Evolutionary conservation across 805 yeast genomes (phyloP), one percentile per base, ranked within the genome.

Genomic region (Cyberlindnera bimundalis): DNA sequence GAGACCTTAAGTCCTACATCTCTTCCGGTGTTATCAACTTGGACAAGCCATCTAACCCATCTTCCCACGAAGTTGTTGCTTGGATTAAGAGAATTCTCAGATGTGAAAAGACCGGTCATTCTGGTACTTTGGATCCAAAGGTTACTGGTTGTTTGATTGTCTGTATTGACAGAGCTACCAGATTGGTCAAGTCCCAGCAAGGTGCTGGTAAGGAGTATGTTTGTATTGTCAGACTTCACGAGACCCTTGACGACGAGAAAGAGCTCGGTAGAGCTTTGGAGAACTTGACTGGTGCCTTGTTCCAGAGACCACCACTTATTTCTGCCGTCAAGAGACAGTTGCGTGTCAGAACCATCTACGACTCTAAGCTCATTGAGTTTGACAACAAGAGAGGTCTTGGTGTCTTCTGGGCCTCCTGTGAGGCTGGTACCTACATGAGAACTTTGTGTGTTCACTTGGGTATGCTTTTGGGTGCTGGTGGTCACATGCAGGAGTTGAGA

Each of bases 141-240:
- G 99, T 93, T 60, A 93, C 99, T 36, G 99, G 99, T 53, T 93
- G 99, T 75, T 76, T 93, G 65, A 93, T 93, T 65, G 99, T 93
- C 47, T 93, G 99, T 78, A 78, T 93, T 53, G 99, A 93, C 69
- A 81, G 96, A 65, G 99, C 99, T 45, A 93, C 99, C 42, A 82
- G 99, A 70, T 76, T 93, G 62, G 99, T 93, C 54, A 93, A 93
- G 69, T 87, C 96, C 40, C 99, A 93, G 73, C 99, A 93, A 70
- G 98, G 98, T 72, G 99, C 99, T 34, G 99, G 99, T 77, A 93
- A 93, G 67, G 99, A 93, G 81, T 93, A 93, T 71, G 99, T 93
- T 41, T 93, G 98, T 74, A 88, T 93, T 54, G 93, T 87, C 44
- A 81, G 98, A 74, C 75, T 93, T 58, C 99, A 93, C 66, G 97